A percentile compares a stretch with the other conserved stretches of the same genome.
phyloP scores from a whole-genome alignment of 1,139 yeast genomes.

The Yamadazyma jaroonii region DNA sequence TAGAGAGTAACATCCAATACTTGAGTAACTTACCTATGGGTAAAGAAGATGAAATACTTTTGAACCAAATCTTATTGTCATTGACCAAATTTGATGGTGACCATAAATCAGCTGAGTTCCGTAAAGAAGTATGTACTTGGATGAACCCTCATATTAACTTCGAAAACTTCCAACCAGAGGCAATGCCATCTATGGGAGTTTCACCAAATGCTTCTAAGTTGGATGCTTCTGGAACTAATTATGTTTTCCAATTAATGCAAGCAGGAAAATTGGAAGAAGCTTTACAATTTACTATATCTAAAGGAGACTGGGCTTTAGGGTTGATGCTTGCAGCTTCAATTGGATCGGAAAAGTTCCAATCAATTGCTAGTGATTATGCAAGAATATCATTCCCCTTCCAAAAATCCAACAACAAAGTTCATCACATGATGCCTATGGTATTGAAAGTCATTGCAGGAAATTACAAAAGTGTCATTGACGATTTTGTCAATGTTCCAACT shows the following conservation, averaged over 20 bases:
- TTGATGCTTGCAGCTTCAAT: conserved; percentile 65
- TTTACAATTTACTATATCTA: conserved; percentile 55
- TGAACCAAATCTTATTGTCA: conserved; percentile 28
- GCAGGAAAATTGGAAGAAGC: conserved; percentile 70
- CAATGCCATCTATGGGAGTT: conserved; percentile 18
- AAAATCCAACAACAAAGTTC: conserved; percentile 40
- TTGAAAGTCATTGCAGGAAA: conserved; percentile 69
- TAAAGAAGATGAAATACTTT: conserved; percentile 21
- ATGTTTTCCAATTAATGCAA: conserved; percentile 43
- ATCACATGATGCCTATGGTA: conserved; percentile 57
- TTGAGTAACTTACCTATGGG: conserved; percentile 8
- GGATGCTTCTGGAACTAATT: conserved; percentile 34
- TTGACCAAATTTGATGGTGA: conserved; percentile 32
- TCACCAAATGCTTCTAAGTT: conserved; percentile 33
- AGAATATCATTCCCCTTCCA: conserved; percentile 36
- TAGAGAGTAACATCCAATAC: conserved; percentile 23
- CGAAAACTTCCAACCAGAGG: conserved; percentile 13
- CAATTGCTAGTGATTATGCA: conserved; percentile 49
- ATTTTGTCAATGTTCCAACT: conserved; percentile 36
- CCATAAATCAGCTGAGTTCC: conserved; percentile 22
- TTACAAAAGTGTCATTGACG: conserved; percentile 50
- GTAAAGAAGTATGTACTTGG: conserved; percentile 24
- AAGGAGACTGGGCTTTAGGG: conserved; percentile 78
- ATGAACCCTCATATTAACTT: conserved; percentile 38
- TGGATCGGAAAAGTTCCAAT: conserved; percentile 61